Evolutionary conservation across 2,329 filamentous ascomycete species (phyloP), one percentile per base, ranked within the genome.

Genomic region (Pseudogymnoascus pannorum): DNA sequence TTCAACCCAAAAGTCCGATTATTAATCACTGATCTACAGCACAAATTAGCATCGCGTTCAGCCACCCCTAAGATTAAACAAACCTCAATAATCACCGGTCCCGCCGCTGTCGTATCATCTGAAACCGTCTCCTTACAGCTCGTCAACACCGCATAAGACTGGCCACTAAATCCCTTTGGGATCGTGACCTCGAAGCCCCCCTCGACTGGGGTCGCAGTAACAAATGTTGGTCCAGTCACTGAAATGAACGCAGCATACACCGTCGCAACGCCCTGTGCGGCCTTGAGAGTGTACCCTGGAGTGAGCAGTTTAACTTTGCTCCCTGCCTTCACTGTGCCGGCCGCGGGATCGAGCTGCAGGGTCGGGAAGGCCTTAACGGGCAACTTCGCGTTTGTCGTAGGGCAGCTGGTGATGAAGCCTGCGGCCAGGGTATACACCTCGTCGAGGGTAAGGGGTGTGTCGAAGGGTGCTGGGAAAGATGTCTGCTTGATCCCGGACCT

Each of bases 361-460:
- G 71, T 65, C 2, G 84, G 83, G 75, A 87, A 87, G 0, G 83
- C 79, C 72, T 81, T 83, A 70, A 88, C 79, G 2, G 84, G 82
- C 2, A 87, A 76, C 2, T 73, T 64, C 0, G 78, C 74, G 70
- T 85, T 85, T 63, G 71, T 74, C 7, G 73, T 63, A 0, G 85
- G 82, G 72, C 84, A 87, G 3, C 72, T 71, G 4, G 72, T 76
- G 71, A 88, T 86, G 73, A 88, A 88, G 60, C 77, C 75, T 0
- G 83, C 78, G 0, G 86, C 85, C n/a, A 89, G 78, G 2, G 84
- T 85, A 76, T 79, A 87, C 57, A 88, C 84, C 67, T 80, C 74
- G 71, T 86, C 79, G 68, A 81, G 77, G 65, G 74, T 72, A 36
- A 88, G 76, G 0, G 85, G 82, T 22, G 79, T 77, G 65, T 87